Evolutionary conservation across 257 asterid species (phyloP).

Genomic region (Solanum stenotomum): DNA sequence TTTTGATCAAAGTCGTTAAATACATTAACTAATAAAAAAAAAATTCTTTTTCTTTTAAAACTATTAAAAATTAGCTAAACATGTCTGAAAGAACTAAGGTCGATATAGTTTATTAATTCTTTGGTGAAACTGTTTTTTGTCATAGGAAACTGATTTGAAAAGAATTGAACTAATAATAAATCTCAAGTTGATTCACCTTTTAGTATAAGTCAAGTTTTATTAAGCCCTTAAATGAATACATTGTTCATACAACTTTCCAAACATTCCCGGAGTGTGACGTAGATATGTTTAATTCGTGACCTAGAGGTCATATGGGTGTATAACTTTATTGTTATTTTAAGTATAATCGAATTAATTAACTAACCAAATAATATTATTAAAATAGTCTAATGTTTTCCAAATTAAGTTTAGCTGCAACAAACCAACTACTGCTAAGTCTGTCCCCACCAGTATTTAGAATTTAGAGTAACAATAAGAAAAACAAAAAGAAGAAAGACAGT

Average conservation of each 20-base stretch:
- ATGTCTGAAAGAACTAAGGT: neutral
- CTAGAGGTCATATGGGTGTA: neutral
- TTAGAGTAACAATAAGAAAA: neutral
- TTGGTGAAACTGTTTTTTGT: neutral
- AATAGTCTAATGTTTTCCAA: neutral
- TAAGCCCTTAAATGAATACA: too few species aligned
- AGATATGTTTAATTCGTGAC: neutral
- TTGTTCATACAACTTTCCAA: too few species aligned
- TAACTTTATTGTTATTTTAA: neutral
- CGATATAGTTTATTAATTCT: neutral
- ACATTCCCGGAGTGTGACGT: neutral
- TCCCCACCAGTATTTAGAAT: neutral
- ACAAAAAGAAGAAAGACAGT: neutral
- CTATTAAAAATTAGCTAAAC: neutral
- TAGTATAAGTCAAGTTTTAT: neutral
- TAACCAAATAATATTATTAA: neutral
- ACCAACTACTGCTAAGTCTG: neutral
- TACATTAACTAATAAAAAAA: neutral
- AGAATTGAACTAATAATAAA: neutral
- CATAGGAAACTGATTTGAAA: neutral
- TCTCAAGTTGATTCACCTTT: neutral
- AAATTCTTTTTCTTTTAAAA: neutral
- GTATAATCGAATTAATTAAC: neutral
- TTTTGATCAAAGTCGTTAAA: neutral
- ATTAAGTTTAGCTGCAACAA: neutral